Evolutionary conservation across 257 asterid species (phyloP).

Genomic region (Jacaranda mimosifolia): DNA sequence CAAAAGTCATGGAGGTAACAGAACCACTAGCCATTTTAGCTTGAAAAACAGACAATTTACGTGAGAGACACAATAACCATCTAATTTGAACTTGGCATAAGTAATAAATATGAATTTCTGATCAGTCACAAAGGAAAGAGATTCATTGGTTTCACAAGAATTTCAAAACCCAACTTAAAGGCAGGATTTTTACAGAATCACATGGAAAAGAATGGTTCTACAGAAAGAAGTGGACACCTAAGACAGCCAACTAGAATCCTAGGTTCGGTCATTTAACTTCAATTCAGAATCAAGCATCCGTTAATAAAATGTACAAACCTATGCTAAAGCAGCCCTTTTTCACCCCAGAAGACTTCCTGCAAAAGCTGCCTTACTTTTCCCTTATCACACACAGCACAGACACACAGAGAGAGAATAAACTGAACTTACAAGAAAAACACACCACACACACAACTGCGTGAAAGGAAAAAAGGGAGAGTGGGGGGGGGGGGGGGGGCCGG

Average conservation of each 20-base stretch:
- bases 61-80: no score
- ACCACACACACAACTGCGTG: not conserved
- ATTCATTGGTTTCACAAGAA: constrained; percentile 10
- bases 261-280: constrained; percentile 2
- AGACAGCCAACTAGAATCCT: not conserved
- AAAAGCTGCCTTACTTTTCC: not conserved
- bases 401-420: not conserved
- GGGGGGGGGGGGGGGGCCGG: no score
- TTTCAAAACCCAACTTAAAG: not conserved
- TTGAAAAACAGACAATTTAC: no score
- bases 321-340: not conserved
- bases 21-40: no score
- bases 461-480: not conserved
- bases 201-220: no score
- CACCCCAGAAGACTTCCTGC: not conserved
- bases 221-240: constrained; percentile 6
- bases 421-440: not conserved
- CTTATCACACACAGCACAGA: not conserved
- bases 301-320: not conserved
- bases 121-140: no score
- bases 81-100: no score
- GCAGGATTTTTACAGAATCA: not conserved
- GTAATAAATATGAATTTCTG: no score
- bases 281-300: constrained; percentile 10
- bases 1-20: no score